A percentile compares a stretch with the other conserved stretches of the same genome.
Evolutionary conservation across 169 alveolate species (phyloP).

Genomic region (Eimeria tenella): DNA sequence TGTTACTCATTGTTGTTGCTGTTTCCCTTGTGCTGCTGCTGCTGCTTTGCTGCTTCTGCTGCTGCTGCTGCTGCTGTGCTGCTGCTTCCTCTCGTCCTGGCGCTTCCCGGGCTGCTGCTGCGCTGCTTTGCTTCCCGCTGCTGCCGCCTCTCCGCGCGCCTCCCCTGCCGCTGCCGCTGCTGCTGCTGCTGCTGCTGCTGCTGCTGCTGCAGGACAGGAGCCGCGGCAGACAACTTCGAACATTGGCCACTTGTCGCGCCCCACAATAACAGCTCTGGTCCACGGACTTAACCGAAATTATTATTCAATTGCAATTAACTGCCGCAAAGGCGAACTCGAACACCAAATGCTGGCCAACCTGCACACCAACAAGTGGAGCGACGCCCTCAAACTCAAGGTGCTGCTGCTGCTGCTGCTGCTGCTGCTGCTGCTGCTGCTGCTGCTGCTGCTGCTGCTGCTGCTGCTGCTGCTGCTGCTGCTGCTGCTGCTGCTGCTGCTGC

Average conservation of each 20-base stretch:
- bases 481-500: constrained; percentile 3
- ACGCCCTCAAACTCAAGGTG: constrained; percentile 94
- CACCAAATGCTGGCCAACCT: constrained; percentile 97
- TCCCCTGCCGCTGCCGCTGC: too few species aligned
- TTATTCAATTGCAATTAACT: constrained; percentile 98
- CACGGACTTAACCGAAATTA: constrained; percentile 98
- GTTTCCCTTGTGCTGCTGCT: too few species aligned
- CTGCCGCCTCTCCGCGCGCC: too few species aligned
- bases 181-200: too few species aligned
- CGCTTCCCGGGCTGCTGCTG: too few species aligned
- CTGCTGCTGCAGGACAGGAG: constrained; percentile 96
- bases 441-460: constrained; percentile 33
- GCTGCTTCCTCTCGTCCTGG: too few species aligned
- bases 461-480: background rate
- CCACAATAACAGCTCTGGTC: constrained; percentile 92
- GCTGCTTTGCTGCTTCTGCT: too few species aligned
- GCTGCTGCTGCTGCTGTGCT: too few species aligned
- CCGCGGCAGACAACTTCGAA: constrained; percentile 99
- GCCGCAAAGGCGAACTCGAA: constrained; percentile 97
- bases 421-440: constrained; percentile 43
- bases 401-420: constrained; percentile 62
- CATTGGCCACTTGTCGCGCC: constrained; percentile 90
- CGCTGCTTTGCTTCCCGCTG: too few species aligned
- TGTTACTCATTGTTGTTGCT: too few species aligned
- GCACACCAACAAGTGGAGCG: constrained; percentile 97